These are phyloP conservation scores for Lasiodiplodia sp. DNA, from an alignment of 2,329 filamentous ascomycete genomes.

Conservation along the genomic window DNA sequence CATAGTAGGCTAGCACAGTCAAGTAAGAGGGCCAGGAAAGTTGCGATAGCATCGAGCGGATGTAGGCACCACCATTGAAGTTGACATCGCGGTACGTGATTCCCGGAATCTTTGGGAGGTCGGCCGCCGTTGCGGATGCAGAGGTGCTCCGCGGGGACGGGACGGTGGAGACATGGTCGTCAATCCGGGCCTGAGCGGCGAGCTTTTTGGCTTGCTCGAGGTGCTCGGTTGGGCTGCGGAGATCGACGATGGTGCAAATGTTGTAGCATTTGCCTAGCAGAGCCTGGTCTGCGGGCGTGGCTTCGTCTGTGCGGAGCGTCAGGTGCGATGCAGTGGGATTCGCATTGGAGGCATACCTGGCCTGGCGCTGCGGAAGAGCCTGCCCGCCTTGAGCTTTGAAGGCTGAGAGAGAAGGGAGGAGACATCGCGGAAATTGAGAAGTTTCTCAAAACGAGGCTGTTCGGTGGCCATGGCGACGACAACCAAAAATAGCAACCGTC, in stretches of 20 bases:
- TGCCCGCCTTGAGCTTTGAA: slow-evolving; percentile 36
- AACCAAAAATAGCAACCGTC: neutral
- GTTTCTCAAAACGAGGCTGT: slow-evolving; percentile 35
- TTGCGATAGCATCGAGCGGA: slow-evolving; percentile 70
- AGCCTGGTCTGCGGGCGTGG: slow-evolving; percentile 69
- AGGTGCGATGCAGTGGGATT: neutral
- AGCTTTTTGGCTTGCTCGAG: slow-evolving; percentile 71
- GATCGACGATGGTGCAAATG: slow-evolving; percentile 77
- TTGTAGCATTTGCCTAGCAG: slow-evolving; percentile 66
- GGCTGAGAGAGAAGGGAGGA: slow-evolving; percentile 18
- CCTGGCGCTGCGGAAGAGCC: slow-evolving; percentile 45
- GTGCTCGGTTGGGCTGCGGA: slow-evolving; percentile 81
- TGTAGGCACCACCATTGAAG: slow-evolving; percentile 76
- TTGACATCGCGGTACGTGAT: slow-evolving; percentile 72
- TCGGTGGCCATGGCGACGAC: slow-evolving; percentile 13
- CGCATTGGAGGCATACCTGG: slow-evolving; percentile 37
- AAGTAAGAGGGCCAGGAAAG: slow-evolving; percentile 72
- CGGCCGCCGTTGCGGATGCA: slow-evolving; percentile 52
- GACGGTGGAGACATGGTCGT: slow-evolving; percentile 46
- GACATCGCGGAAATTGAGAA: slow-evolving; percentile 48
- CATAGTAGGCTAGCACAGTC: slow-evolving; percentile 68
- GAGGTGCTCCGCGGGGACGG: slow-evolving; percentile 37
- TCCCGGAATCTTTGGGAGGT: slow-evolving; percentile 68
- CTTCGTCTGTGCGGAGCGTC: slow-evolving; percentile 65
- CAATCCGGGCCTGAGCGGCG: slow-evolving; percentile 46